Base-by-base conservation (phyloP, 768 basidiomycete species). In the Mycena olivaceomarginata region DNA sequence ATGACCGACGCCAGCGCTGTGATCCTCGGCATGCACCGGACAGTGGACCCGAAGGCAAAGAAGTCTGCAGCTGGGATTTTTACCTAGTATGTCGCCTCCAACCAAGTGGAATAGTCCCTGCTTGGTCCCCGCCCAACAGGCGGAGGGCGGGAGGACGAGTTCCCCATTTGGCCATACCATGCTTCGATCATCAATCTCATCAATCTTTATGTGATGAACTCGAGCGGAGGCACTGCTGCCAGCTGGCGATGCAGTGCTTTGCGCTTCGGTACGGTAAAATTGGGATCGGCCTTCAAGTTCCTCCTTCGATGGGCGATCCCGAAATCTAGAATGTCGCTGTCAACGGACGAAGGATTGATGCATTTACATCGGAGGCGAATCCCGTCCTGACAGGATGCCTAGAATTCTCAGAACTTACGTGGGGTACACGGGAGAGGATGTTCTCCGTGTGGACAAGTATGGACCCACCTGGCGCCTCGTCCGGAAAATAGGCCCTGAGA, bases 141-240 rank as follows among this genome's bases (percentile, higher is more conserved):
- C 7, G 15, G 46, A 48, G 46, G 46, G 13, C 18, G 15, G 46
- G 13, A 48, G 46, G 15, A 31, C 31, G 31, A 18, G 46, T 13
- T 13, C 46, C 46, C 6, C 13, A 13, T 13, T 48, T 48, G 15
- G 6, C 18, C 15, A 48, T 48, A 13, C 40, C 40, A 48, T n/a
- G 31, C 63, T 66, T 37, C 66, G 45, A 74, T 74, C 72, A 74
- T 20, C 65, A 59, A 67, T 67, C 72, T 39, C 69, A 70, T 70
- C 69, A 70, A 45, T 70, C 15, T 37, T 48, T 46, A 66, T 37
- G 65, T 46, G 53, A 70, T 7, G 10, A n/a, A 40, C 63, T 64
- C 41, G 45, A 64, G 70, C 62, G 22, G 31, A 40, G 25, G 59
- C 60, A 18, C 3, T 11, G 45, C 60, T 56, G 8, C 43, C 15